phyloP scores from a whole-genome alignment of 179 eudicot species.

The Camellia oleifera region DNA sequence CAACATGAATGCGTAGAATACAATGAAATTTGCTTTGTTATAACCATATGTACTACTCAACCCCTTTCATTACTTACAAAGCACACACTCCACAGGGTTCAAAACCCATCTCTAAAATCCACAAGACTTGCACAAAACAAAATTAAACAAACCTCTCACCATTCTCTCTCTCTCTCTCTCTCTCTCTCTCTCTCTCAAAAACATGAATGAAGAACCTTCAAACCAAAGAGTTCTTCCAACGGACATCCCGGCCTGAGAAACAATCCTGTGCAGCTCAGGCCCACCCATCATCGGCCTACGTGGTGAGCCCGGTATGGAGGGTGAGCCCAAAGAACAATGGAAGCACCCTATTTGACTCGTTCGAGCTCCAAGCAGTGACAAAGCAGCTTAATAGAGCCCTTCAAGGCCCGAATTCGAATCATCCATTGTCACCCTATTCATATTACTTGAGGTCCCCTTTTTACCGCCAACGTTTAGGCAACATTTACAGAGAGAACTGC shows the following conservation, averaged over 20 bases:
- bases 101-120: neutral
- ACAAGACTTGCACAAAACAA: neutral
- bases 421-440: slow-evolving; percentile 24
- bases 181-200: neutral
- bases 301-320: slow-evolving; percentile 10
- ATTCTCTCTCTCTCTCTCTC: neutral
- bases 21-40: neutral
- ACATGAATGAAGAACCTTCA: neutral
- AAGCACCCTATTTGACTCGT: slow-evolving; percentile 38
- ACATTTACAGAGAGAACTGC: slow-evolving; percentile 17
- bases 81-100: neutral
- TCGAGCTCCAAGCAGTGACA: slow-evolving; percentile 36
- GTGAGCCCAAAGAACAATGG: slow-evolving; percentile 20
- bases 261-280: neutral
- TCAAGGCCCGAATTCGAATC: slow-evolving; percentile 16
- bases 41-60: neutral
- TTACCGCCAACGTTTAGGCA: slow-evolving; percentile 14
- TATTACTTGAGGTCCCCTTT: slow-evolving; percentile 25
- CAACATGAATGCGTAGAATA: neutral
- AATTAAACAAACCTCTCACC: neutral
- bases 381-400: slow-evolving; percentile 43
- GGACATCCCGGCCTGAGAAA: slow-evolving; percentile 9
- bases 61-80: slow-evolving; percentile 3
- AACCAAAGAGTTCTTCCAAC: neutral
- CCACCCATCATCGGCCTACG: neutral